A percentile compares a stretch with the other conserved stretches of the same genome.
These are phyloP conservation scores for Fragilariopsis cylindrus DNA, from an alignment of 108 stramenopile species.

Conservation along the genomic window DNA sequence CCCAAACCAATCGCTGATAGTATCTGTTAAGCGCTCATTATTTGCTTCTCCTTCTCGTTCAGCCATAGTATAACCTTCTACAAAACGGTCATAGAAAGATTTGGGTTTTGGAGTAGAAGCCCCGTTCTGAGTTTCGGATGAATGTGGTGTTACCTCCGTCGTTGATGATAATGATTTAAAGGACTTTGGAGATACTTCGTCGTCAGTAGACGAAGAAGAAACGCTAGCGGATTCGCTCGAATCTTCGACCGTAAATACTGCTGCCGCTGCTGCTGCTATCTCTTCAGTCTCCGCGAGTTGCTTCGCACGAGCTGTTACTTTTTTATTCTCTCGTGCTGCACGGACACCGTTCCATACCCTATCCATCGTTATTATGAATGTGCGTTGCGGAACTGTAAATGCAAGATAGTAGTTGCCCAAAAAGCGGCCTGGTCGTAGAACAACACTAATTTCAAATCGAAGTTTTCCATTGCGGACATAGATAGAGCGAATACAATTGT, in stretches of 20 bases:
- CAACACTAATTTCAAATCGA: constrained; percentile 76
- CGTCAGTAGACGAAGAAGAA: not conserved
- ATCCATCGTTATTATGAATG: constrained; percentile 84
- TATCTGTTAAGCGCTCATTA: constrained; percentile 61
- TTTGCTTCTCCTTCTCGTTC: constrained; percentile 55
- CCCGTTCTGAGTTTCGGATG: not conserved
- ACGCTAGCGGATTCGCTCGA: not conserved
- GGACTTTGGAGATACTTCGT: not conserved
- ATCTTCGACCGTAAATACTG: constrained; percentile 1
- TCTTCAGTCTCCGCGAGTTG: constrained; percentile 16
- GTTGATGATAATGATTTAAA: not conserved
- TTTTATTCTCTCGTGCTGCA: constrained; percentile 77
- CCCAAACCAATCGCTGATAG: constrained; percentile 83
- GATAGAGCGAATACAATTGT: constrained; percentile 72
- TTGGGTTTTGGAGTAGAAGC: constrained; percentile 33
- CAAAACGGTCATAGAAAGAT: constrained; percentile 81
- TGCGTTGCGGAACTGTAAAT: constrained; percentile 81
- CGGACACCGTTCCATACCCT: constrained; percentile 76
- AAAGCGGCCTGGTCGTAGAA: constrained; percentile 83
- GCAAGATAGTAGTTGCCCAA: constrained; percentile 87
- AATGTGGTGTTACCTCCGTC: not conserved
- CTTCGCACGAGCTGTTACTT: constrained; percentile 48
- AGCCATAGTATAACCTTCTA: constrained; percentile 75
- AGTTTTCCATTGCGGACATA: constrained; percentile 78
- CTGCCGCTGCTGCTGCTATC: constrained; percentile 21